Evolutionary conservation across 1,139 yeast species (phyloP).

Genomic region (Scheffersomyces titani): DNA sequence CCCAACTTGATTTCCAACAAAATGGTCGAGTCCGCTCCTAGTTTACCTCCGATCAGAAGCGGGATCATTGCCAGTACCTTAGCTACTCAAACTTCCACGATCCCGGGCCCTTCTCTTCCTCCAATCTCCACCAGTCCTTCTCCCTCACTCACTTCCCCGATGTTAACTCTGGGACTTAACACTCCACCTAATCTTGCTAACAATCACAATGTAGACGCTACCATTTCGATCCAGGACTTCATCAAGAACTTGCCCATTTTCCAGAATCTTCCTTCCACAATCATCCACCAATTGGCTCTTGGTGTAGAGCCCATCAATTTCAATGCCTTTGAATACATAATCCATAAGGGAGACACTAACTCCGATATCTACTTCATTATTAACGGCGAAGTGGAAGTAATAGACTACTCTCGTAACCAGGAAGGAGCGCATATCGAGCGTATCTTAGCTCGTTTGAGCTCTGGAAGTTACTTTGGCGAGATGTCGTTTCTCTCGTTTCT

Average conservation of each 20-base stretch:
- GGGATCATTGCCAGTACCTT: conserved; percentile 16
- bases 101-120: conserved; percentile 19
- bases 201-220: conserved; percentile 44
- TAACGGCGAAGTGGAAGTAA: conserved; percentile 70
- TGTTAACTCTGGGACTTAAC: conserved; percentile 20
- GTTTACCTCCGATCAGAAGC: conserved; percentile 3
- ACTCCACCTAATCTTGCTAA: neutral
- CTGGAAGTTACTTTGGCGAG: conserved; percentile 75
- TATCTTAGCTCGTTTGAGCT: conserved; percentile 56
- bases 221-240: conserved; percentile 58
- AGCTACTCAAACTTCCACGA: conserved; percentile 14
- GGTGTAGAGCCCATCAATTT: conserved; percentile 57
- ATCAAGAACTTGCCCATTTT: conserved; percentile 61
- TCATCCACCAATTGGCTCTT: conserved; percentile 63
- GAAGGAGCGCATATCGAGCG: conserved; percentile 26
- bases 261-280: conserved; percentile 53
- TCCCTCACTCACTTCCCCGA: conserved; percentile 8
- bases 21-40: neutral
- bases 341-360: conserved; percentile 60
- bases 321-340: conserved; percentile 59
- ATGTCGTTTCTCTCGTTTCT: conserved; percentile 64
- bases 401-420: conserved; percentile 36
- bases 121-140: conserved; percentile 11
- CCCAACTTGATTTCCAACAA: conserved; percentile 10
- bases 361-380: conserved; percentile 67